A percentile compares a stretch with the other conserved stretches of the same genome.
These are phyloP conservation scores for Millerozyma acaciae DNA, from an alignment of 805 yeast genomes.

Conservation along the genomic window DNA sequence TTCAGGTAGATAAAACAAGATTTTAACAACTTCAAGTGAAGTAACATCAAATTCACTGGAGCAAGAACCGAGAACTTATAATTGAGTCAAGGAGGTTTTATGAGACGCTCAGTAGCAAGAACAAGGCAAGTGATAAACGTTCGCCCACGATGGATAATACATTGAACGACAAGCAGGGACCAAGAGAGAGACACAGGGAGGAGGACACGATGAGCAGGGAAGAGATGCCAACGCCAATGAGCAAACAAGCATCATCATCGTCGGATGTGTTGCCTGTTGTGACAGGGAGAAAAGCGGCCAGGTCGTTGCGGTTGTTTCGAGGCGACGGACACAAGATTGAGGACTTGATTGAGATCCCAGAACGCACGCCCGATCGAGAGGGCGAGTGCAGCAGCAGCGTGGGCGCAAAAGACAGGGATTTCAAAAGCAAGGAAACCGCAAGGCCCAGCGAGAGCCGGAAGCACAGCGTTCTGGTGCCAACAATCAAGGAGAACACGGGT, in stretches of 20 bases:
- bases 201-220: no score
- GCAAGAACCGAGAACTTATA: no score
- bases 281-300: constrained; percentile 57
- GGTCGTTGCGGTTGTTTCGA: constrained; percentile 51
- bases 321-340: constrained; percentile 15
- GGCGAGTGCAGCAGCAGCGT: background rate
- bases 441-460: background rate
- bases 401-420: no score
- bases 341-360: constrained; percentile 7
- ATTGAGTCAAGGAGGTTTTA: no score
- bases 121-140: no score
- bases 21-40: no score
- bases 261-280: constrained; percentile 13
- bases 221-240: background rate
- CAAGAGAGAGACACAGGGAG: background rate
- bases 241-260: background rate
- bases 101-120: no score
- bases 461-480: background rate
- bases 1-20: no score
- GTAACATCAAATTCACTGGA: no score
- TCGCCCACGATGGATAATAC: no score
- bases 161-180: background rate
- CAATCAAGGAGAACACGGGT: background rate
- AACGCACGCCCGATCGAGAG: background rate
- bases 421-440: no score